Conservation (phyloP, 306 rosid genomes). For the Phaseolus lunatus region DNA sequence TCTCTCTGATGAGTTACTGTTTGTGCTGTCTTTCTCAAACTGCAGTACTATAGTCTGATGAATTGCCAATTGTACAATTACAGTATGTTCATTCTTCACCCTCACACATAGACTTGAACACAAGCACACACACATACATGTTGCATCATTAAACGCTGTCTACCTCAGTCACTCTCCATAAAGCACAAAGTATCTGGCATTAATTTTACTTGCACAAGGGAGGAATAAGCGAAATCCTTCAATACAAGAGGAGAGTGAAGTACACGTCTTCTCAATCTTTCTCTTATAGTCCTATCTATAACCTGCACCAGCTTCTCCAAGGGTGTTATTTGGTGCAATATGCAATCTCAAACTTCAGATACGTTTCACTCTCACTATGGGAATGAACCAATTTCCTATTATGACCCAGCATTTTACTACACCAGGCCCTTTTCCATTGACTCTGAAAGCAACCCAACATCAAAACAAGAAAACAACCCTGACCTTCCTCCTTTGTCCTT, state of each 20-base stretch:
- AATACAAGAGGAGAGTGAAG: background rate
- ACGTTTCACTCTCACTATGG: constrained; percentile 17
- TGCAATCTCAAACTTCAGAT: constrained; percentile 15
- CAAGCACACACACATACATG: background rate
- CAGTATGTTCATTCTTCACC: background rate
- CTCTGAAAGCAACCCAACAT: constrained; percentile 15
- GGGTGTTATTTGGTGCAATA: constrained; percentile 16
- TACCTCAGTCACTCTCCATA: background rate
- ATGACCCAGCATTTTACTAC: constrained; percentile 20
- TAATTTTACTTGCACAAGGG: constrained; percentile 12
- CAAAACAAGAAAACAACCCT: constrained; percentile 14
- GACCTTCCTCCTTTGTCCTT: constrained; percentile 12
- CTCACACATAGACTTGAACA: background rate
- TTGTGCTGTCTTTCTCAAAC: constrained; percentile 25
- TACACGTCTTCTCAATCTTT: constrained; percentile 2
- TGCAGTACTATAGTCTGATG: background rate
- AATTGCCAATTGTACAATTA: constrained; percentile 2
- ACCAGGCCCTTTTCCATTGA: background rate
- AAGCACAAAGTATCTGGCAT: background rate
- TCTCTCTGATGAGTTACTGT: background rate
- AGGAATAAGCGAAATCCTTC: background rate
- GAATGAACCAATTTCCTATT: constrained; percentile 12
- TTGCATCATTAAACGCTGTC: constrained; percentile 6
- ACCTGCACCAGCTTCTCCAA: constrained; percentile 1
- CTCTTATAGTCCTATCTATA: background rate